Base-by-base conservation (phyloP, 331 rosid species). In the Acacia concinna region DNA sequence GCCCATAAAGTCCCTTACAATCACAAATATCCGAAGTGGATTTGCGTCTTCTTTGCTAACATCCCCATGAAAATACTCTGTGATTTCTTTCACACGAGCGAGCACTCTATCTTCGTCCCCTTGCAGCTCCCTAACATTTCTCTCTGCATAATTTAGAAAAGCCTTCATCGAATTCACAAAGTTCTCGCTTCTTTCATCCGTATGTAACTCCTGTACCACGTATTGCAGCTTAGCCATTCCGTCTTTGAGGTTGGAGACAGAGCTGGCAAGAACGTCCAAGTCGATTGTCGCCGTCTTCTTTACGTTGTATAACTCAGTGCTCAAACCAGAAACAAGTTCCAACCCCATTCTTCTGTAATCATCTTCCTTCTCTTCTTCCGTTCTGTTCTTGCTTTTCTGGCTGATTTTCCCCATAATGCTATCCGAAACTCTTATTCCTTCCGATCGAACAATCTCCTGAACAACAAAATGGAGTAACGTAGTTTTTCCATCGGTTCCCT, bases 391-490 rank as follows among this genome's bases (percentile, higher is more conserved):
- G 74, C 79, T 92, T 74, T 77, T 87, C 78, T 88, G 92, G 87
- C 85, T 86, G 73, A 95, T 92, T 72, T 85, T 91, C 38, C 99
- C 99, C 99, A 92, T 92, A 9, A 95, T 95, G 94, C 99, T 95
- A 0, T 90, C 94, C 0, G 99, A 90, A 30, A 91, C 98, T 81
- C 91, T 75, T 2, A 93, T 84, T 32, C 98, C 97, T 81, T 95
- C 99, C 0, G 93, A 75, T 3, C 97, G 86, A 23, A 91, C 84
- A 9, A 95, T 93, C 68, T 96, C 99, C 76, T 96, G 97, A 9
- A 96, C 99, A 0, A 96, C 99, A 23, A 96, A 96, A 81, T 96
- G 99, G 82, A 96, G 97, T 25, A 96, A 79, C 6, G 93, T 89
- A 2, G 99, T 96, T 81, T 90, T 96, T 0, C 98, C 99, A 54